Evolutionary conservation across 768 basidiomycete species (phyloP), one percentile per base, ranked within the genome.

Genomic region (Cyclocybe cylindracea): DNA sequence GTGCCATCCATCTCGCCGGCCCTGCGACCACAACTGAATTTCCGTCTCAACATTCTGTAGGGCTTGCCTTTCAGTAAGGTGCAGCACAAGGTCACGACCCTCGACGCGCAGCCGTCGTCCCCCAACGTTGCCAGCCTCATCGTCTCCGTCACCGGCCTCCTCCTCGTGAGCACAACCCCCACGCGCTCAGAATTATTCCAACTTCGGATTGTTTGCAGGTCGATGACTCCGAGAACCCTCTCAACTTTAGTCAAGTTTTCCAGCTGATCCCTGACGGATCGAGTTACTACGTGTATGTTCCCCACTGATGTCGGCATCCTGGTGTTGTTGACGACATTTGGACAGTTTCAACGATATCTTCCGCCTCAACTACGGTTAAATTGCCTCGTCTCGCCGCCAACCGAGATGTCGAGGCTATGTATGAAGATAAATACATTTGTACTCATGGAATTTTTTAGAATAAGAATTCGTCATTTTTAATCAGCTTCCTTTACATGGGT

Each of bases 181-280:
- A 18, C 35, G 29, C 24, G 31, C 39, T 44, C 45, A 13, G 19
- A 9, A 31, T 42, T 14, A 24, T 51, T 45, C 47, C 46, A 31
- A 48, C 53, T 37, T 10, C 44, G 34, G n/a, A 44, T 38, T 13
- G 32, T 52, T 41, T 53, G 46, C 58, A 93, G 91, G 84, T 98
- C 58, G 95, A 98, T 60, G 91, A 89, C 55, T 78, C 77, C 56
- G 39, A 70, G 51, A 89, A 90, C 59, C 84, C 91, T n/a, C 75
- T 99, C 50, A 85, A 84, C 62, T 99, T 91, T 77, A 91, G 86
- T 58, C 97, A 99, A 72, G 77, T 85, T 56, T 99, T 99, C 84
- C 93, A 96, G 59, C 84, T 99, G 51, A 78, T 91, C 47, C 86
- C 83, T 24, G 91, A 95, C 2, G 82, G 77, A 5, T 61, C 57